These are phyloP conservation scores for Colletotrichum noveboracense DNA, from an alignment of 2,329 filamentous ascomycete species.

Conservation along the genomic window DNA sequence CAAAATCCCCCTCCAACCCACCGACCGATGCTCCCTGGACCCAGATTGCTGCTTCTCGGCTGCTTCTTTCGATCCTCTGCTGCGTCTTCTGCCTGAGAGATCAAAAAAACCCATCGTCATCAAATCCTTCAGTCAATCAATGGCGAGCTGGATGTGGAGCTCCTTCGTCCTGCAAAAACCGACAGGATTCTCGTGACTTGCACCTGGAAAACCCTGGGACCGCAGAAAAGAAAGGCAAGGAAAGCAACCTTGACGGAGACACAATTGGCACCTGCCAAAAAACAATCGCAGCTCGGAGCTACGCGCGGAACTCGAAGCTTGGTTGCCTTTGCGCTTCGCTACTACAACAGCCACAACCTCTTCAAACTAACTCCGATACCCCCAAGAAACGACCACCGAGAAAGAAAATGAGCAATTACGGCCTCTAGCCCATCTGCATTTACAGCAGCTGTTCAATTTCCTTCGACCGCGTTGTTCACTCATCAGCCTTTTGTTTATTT, in stretches of 20 bases:
- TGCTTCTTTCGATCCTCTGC: neutral
- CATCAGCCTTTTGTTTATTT: constrained; percentile 6
- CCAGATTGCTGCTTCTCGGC: neutral
- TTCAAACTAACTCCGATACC: neutral
- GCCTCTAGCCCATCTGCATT: neutral
- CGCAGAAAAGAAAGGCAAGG: neutral
- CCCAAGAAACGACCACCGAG: neutral
- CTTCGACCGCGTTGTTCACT: neutral
- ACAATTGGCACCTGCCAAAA: neutral
- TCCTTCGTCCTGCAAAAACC: constrained; percentile 17
- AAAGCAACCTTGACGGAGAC: neutral
- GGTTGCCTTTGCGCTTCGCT: neutral
- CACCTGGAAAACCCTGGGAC: neutral
- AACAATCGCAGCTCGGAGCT: neutral
- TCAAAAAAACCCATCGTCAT: neutral
- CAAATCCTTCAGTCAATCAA: constrained; percentile 2
- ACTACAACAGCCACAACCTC: neutral
- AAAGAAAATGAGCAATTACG: neutral
- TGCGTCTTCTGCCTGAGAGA: neutral
- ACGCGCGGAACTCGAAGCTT: neutral
- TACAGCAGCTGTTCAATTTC: neutral
- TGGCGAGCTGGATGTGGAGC: constrained; percentile 19
- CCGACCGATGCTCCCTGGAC: neutral
- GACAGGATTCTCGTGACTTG: constrained; percentile 19
- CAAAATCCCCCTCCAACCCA: constrained; percentile 20